These are phyloP conservation scores for Saccharomycopsis fodiens DNA, from an alignment of 805 yeast species.

Conservation along the genomic window DNA sequence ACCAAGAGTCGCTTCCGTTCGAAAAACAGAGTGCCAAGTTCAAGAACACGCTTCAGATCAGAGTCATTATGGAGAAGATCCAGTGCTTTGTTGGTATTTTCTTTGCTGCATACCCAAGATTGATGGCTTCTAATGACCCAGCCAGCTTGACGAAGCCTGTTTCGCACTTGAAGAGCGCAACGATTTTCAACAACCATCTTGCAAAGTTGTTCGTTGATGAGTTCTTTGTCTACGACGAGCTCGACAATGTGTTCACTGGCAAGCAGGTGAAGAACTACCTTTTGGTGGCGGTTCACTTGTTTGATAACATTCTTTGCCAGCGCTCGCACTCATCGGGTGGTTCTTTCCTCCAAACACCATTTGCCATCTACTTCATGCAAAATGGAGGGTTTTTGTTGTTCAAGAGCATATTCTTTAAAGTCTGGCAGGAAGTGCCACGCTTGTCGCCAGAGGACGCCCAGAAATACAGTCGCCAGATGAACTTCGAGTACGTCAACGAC, in stretches of 20 bases:
- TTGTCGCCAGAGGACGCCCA: slow-evolving; percentile 1
- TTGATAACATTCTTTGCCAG: slow-evolving; percentile 30
- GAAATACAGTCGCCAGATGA: not conserved
- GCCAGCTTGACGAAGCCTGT: not conserved
- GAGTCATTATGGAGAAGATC: slow-evolving; percentile 33
- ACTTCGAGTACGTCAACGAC: slow-evolving; percentile 6
- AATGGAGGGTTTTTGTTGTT: slow-evolving; percentile 37
- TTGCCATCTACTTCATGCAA: slow-evolving; percentile 43
- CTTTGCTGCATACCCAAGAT: not conserved
- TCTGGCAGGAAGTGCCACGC: slow-evolving; percentile 20
- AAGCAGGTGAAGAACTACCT: slow-evolving; percentile 25
- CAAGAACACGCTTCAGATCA: slow-evolving; percentile 53
- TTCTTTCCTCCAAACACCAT: slow-evolving; percentile 30
- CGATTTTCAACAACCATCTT: not conserved
- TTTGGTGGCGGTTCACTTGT: slow-evolving; percentile 32
- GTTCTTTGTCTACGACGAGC: not conserved
- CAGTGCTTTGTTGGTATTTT: slow-evolving; percentile 10
- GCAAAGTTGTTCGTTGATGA: slow-evolving; percentile 23
- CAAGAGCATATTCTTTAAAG: slow-evolving; percentile 25
- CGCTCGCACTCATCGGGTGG: slow-evolving; percentile 22
- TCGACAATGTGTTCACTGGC: not conserved
- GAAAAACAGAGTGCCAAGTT: slow-evolving; percentile 48
- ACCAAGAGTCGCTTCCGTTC: slow-evolving; percentile 3
- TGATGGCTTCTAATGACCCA: not conserved
- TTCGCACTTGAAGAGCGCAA: not conserved